Evolutionary conservation across 768 basidiomycete species (phyloP), one percentile per base, ranked within the genome.

Genomic region (Leccinum boreale): DNA sequence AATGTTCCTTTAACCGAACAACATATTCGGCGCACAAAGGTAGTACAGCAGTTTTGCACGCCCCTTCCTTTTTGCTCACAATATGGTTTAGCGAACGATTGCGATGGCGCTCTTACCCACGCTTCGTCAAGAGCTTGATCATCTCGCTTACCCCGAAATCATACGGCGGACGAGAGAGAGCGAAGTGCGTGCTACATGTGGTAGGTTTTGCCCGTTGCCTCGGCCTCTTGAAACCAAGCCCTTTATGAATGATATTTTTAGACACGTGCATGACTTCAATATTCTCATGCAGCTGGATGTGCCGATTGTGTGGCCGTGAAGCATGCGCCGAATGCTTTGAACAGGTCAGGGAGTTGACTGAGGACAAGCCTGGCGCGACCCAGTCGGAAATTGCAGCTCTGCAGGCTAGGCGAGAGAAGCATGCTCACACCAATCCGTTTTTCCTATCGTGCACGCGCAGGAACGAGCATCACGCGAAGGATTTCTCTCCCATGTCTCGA

Each of bases 211-310:
- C 42, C 56, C 19, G 50, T 31, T 42, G 29, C 47, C 45, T 48
- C 55, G 9, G 21, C 50, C 50, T 29, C 24, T 50, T 36, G 55
- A 63, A 47, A 52, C 53, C 21, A 7, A 53, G 21, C 52, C 55
- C 60, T 52, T 61, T 53, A 52, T 50, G 19, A 56, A 55, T 49
- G 53, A n/a, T 57, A 42, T 50, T 59, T 57, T 21, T 69, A 96
- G 94, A 97, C 73, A 92, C 90, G 2, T 97, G 94, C 72, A 90
- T 92, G 80, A 94, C 92, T 5, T 95, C 94, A 12, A 85, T 96
- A 57, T 96, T 96, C 72, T 88, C 89, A 6, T 86, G 85, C 57
- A 89, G 86, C 29, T 96, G 90, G 85, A 90, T 95, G 83, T 96
- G 94, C 70, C 81, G 89, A n/a, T 69, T 84, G 39, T 98, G 95